Evolutionary conservation across 2,329 filamentous ascomycete genomes (phyloP).

Genomic region (Aschersonia sp.): DNA sequence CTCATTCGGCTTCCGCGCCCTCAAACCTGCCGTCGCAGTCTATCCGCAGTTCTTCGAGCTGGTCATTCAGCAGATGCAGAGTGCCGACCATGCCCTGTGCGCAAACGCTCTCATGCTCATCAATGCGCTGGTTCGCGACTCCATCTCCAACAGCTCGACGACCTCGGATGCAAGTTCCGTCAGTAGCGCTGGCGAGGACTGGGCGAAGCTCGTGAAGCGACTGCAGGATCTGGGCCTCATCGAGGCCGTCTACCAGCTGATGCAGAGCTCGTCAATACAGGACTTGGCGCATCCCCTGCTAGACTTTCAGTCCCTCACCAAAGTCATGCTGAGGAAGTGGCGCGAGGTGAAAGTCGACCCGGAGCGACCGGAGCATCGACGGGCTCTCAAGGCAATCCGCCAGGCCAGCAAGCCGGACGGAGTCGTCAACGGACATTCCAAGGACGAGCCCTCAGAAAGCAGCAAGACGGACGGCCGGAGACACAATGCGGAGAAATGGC

Average conservation of each 20-base stretch:
- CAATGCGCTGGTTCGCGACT: conserved; percentile 88
- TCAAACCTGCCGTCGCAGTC: conserved; percentile 81
- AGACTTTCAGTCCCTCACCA: conserved; percentile 87
- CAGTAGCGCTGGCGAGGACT: conserved; percentile 45
- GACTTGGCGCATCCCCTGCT: conserved; percentile 80
- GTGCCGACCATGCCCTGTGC: conserved; percentile 88
- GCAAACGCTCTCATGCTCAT: conserved; percentile 91
- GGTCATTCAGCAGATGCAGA: conserved; percentile 80
- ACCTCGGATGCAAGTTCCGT: conserved; percentile 11
- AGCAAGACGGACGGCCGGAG: conserved; percentile 47
- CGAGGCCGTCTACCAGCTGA: conserved; percentile 77
- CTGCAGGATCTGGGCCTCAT: conserved; percentile 89
- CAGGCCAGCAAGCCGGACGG: conserved; percentile 61
- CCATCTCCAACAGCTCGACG: conserved; percentile 60
- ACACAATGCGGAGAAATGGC: conserved; percentile 86
- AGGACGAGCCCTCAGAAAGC: conserved; percentile 20
- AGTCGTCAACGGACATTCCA: conserved; percentile 23
- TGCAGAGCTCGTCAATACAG: conserved; percentile 86
- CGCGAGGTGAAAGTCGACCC: conserved; percentile 70
- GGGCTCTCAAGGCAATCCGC: conserved; percentile 75
- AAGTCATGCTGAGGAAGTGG: conserved; percentile 79
- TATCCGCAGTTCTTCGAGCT: conserved; percentile 92
- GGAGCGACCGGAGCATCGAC: conserved; percentile 74
- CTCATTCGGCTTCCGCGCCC: conserved; percentile 72
- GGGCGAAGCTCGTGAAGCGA: conserved; percentile 89